Percentiles rank a stretch among this genome's conserved stretches.
Conservation (phyloP, 1,139 yeast species). For the Diutina ranongensis region DNA sequence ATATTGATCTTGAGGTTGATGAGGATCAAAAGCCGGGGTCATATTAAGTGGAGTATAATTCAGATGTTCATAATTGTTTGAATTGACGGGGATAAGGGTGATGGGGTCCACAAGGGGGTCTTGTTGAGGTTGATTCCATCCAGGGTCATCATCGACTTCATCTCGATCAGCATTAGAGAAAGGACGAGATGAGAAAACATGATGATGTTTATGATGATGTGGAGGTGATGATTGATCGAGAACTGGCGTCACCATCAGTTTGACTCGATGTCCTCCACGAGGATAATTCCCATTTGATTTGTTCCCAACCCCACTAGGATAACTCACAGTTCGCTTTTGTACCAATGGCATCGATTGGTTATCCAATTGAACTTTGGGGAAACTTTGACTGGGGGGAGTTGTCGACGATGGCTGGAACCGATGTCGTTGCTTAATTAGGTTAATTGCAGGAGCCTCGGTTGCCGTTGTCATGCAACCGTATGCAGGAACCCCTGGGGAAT, state of each 20-base stretch:
- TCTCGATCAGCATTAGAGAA: conserved; percentile 1
- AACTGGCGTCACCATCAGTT: neutral
- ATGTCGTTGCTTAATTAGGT: neutral
- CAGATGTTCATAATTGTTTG: neutral
- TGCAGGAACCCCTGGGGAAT: neutral
- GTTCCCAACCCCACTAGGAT: no score
- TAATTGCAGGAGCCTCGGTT: neutral
- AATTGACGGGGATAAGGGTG: neutral
- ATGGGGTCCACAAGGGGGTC: neutral
- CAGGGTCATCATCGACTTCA: neutral
- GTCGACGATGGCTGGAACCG: neutral
- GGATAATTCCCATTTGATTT: neutral
- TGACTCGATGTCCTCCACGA: neutral
- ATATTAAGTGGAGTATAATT: neutral
- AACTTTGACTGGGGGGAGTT: neutral
- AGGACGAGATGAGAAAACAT: neutral
- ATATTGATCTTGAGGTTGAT: neutral
- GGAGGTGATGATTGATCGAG: no score
- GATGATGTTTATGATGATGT: neutral
- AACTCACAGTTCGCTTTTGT: neutral
- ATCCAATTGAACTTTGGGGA: neutral
- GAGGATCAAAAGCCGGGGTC: neutral
- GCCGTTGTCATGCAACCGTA: neutral
- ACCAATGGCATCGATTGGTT: neutral
- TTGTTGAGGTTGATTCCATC: neutral